These are phyloP conservation scores for Xylariaceae sp. DNA, from an alignment of 2,329 filamentous ascomycete genomes.

Conservation along the genomic window DNA sequence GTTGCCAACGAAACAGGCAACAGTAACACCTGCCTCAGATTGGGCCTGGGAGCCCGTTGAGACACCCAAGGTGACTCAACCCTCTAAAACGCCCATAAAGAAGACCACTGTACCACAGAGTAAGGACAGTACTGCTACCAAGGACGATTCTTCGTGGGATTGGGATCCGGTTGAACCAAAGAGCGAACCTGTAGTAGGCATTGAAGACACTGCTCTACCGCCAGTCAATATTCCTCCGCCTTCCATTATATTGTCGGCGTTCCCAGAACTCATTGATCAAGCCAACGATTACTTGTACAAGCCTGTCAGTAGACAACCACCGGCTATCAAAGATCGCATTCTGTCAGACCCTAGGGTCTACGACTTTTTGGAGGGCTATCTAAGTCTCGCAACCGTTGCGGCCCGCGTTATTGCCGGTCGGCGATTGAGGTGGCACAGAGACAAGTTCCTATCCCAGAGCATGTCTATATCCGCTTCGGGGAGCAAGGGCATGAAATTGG, in stretches of 20 bases:
- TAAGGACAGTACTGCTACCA: background rate
- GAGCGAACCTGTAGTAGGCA: constrained; percentile 20
- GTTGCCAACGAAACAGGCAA: constrained; percentile 18
- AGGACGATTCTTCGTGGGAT: constrained; percentile 38
- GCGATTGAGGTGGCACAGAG: constrained; percentile 84
- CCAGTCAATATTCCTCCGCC: constrained; percentile 88
- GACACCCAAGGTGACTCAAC: constrained; percentile 8
- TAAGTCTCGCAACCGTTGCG: constrained; percentile 60
- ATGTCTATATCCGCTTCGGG: constrained; percentile 80
- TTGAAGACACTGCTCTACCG: constrained; percentile 43
- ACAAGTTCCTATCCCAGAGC: constrained; percentile 74
- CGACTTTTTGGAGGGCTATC: constrained; percentile 58
- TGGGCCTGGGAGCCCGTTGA: constrained; percentile 30
- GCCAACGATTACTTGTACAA: constrained; percentile 62
- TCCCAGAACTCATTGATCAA: constrained; percentile 64
- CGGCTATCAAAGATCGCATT: constrained; percentile 56
- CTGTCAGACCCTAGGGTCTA: constrained; percentile 58
- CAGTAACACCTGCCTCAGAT: constrained; percentile 23
- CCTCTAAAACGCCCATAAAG: background rate
- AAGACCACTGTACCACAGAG: constrained; percentile 3
- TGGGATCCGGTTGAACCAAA: constrained; percentile 43
- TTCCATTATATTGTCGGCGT: constrained; percentile 71
- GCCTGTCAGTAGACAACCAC: constrained; percentile 53
- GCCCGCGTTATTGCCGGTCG: constrained; percentile 81
- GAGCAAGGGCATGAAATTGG: constrained; percentile 84